A percentile compares a stretch with the other conserved stretches of the same genome.
Evolutionary conservation across 192 early-diverging fungal genomes (phyloP).

Genomic region (Podila horticola): DNA sequence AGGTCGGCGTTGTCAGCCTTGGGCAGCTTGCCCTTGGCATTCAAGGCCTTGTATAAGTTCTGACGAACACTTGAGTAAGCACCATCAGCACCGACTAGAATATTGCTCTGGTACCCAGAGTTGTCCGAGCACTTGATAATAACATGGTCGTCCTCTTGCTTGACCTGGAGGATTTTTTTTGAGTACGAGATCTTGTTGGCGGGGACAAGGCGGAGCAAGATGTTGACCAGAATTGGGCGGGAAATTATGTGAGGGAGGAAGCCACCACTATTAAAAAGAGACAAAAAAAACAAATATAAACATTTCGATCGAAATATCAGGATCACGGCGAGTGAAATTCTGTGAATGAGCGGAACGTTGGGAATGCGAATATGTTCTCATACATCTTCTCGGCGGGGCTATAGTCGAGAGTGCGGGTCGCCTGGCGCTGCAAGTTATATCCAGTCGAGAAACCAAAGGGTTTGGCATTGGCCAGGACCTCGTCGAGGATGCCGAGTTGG

Average conservation of each 20-base stretch:
- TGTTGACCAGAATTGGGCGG: not conserved
- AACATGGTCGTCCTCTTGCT: not conserved
- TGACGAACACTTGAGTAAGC: not conserved
- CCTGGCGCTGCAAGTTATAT: not conserved
- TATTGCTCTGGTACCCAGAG: not conserved
- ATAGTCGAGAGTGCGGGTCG: not conserved
- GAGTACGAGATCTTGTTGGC: not conserved
- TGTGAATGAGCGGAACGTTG: too few species aligned
- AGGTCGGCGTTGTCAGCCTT: not conserved
- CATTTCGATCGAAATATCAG: not conserved
- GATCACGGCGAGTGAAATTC: too few species aligned
- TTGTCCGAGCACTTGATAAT: not conserved
- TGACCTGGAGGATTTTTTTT: not conserved
- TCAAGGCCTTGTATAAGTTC: not conserved
- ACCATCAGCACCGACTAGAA: not conserved
- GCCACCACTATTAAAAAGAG: not conserved
- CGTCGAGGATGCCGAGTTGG: not conserved
- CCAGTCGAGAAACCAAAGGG: not conserved
- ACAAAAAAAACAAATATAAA: not conserved
- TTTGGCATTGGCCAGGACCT: not conserved
- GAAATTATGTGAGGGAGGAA: not conserved
- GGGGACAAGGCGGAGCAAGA: not conserved
- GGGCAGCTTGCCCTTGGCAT: not conserved
- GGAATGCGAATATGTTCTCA: too few species aligned
- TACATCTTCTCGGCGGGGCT: too few species aligned